A percentile compares a stretch with the other conserved stretches of the same genome.
These are phyloP conservation scores for Graphilbum sp. DNA, from an alignment of 2,329 filamentous ascomycete species.

Conservation along the genomic window DNA sequence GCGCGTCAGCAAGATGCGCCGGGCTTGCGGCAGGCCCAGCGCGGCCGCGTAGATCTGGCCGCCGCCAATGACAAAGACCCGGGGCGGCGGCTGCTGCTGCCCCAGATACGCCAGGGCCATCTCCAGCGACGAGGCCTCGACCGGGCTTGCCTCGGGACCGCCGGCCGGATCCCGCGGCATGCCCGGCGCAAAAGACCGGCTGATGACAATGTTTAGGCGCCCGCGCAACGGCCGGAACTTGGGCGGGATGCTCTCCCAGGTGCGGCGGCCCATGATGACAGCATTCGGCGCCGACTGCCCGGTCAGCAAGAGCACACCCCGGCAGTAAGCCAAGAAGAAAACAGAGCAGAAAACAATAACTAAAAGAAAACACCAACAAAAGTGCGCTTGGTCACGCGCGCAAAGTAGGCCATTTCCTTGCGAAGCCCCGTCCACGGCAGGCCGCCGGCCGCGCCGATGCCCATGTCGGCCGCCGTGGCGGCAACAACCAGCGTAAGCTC, in stretches of 20 bases:
- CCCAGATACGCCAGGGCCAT: slow-evolving; percentile 31
- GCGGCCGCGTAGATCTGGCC: slow-evolving; percentile 68
- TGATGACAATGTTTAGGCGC: slow-evolving; percentile 70
- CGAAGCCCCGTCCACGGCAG: slow-evolving; percentile 83
- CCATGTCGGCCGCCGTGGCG: slow-evolving; percentile 65
- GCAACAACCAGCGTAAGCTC: slow-evolving; percentile 85
- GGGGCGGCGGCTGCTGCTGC: slow-evolving; percentile 17
- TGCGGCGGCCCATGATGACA: slow-evolving; percentile 95
- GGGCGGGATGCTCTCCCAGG: slow-evolving; percentile 77
- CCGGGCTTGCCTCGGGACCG: slow-evolving; percentile 20
- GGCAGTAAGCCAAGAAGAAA: neutral
- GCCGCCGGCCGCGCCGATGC: slow-evolving; percentile 64
- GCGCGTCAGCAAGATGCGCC: slow-evolving; percentile 52
- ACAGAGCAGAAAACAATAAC: neutral
- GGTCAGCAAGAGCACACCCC: neutral
- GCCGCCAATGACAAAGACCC: slow-evolving; percentile 79
- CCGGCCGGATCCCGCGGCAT: slow-evolving; percentile 3
- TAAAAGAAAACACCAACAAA: neutral
- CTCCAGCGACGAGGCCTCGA: slow-evolving; percentile 43
- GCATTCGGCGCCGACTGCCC: slow-evolving; percentile 34
- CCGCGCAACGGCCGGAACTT: slow-evolving; percentile 65
- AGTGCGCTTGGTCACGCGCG: slow-evolving; percentile 64
- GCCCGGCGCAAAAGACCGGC: slow-evolving; percentile 26
- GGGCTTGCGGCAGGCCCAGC: slow-evolving; percentile 39
- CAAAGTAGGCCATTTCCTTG: slow-evolving; percentile 91